Evolutionary conservation across 1,284 basidiomycete species (phyloP).

Genomic region (Fomitopsis palustris): DNA sequence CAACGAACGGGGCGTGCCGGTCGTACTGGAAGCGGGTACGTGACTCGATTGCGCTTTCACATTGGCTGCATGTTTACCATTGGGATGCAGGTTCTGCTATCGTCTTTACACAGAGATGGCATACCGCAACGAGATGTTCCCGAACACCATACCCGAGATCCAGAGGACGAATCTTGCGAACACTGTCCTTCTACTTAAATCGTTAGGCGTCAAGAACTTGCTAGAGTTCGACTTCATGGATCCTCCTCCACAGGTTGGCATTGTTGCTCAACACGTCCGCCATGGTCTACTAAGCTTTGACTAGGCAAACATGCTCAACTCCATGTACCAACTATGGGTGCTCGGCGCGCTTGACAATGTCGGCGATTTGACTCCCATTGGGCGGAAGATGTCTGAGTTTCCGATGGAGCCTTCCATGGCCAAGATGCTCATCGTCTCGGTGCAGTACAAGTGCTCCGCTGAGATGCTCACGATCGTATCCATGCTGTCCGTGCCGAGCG

Average conservation of each 20-base stretch:
- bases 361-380: slow-evolving; percentile 90
- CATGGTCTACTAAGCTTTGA: slow-evolving; percentile 21
- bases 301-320: slow-evolving; percentile 91
- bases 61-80: background rate
- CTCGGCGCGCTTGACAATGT: slow-evolving; percentile 96
- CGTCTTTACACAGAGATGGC: slow-evolving; percentile 97
- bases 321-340: slow-evolving; percentile 99
- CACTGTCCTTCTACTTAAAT: slow-evolving; percentile 94
- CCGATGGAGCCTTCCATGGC: slow-evolving; percentile 98
- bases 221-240: slow-evolving; percentile 99
- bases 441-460: slow-evolving; percentile 88
- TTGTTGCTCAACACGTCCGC: no score
- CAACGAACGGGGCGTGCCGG: slow-evolving; percentile 96
- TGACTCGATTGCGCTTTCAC: slow-evolving; percentile 10
- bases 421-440: slow-evolving; percentile 96
- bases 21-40: slow-evolving; percentile 89
- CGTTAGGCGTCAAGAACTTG: slow-evolving; percentile 97
- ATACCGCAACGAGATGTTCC: slow-evolving; percentile 96
- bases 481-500: slow-evolving; percentile 96
- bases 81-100: slow-evolving; percentile 78
- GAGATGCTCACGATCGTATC: slow-evolving; percentile 99
- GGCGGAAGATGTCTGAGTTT: slow-evolving; percentile 98
- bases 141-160: slow-evolving; percentile 95
- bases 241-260: slow-evolving; percentile 86
- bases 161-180: slow-evolving; percentile 93